phyloP scores from a whole-genome alignment of 495 filamentous ascomycete species.

The Penicillium salamii region DNA sequence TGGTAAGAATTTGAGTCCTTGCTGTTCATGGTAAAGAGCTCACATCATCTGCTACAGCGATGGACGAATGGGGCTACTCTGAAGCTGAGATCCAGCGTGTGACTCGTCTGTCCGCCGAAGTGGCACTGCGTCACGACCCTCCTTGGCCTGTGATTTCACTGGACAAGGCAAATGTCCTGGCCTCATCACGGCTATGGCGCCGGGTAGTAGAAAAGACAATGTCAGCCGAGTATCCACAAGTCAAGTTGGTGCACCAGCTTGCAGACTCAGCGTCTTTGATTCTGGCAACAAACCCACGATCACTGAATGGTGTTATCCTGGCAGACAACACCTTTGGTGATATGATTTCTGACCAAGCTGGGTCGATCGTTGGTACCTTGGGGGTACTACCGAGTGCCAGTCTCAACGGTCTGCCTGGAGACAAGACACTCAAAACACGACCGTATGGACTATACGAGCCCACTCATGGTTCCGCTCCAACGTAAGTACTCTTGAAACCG shows the following conservation, averaged over 20 bases:
- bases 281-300: slow-evolving; percentile 46
- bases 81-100: slow-evolving; percentile 46
- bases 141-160: slow-evolving; percentile 44
- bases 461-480: slow-evolving; percentile 41
- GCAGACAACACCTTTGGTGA: slow-evolving; percentile 54
- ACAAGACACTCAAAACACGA: slow-evolving; percentile 26
- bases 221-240: slow-evolving; percentile 44
- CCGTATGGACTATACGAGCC: slow-evolving; percentile 43
- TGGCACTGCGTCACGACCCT: slow-evolving; percentile 44
- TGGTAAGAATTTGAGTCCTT: slow-evolving; percentile 26
- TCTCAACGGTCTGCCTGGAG: slow-evolving; percentile 44
- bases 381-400: slow-evolving; percentile 51
- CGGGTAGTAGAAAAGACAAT: slow-evolving; percentile 44
- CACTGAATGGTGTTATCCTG: slow-evolving; percentile 48
- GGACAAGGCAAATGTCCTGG: slow-evolving; percentile 54
- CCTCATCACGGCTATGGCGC: slow-evolving; percentile 49
- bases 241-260: slow-evolving; percentile 46
- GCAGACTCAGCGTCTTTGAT: slow-evolving; percentile 50
- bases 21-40: background rate
- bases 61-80: slow-evolving; percentile 49
- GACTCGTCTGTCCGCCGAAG: slow-evolving; percentile 43
- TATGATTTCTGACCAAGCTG: slow-evolving; percentile 51
- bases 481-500: slow-evolving; percentile 21
- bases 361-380: slow-evolving; percentile 46
- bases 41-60: slow-evolving; percentile 20